Percentiles rank a stretch among this genome's conserved stretches.
These are phyloP conservation scores for Hyphodiscus sp. DNA, from an alignment of 2,329 filamentous ascomycete species.

Conservation along the genomic window DNA sequence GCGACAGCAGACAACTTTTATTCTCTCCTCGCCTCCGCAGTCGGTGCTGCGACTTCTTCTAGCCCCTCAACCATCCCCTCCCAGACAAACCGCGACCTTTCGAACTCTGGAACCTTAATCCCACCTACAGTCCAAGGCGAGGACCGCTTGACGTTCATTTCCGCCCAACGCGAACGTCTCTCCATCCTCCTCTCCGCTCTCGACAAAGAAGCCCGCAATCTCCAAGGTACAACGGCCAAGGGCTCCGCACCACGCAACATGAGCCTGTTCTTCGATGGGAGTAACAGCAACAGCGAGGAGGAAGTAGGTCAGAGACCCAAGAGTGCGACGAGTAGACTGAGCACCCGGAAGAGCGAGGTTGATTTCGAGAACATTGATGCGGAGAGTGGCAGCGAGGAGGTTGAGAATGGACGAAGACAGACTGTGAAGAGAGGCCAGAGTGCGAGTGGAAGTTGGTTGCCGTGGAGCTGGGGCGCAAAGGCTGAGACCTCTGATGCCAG, in stretches of 20 bases:
- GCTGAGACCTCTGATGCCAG: conserved; percentile 2
- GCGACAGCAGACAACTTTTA: conserved; percentile 62
- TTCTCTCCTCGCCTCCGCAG: conserved; percentile 66
- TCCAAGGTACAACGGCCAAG: conserved; percentile 35
- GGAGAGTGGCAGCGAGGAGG: conserved; percentile 57
- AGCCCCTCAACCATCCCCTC: conserved; percentile 21
- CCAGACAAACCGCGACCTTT: conserved; percentile 36
- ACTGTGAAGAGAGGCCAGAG: conserved; percentile 27
- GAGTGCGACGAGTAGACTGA: conserved; percentile 46
- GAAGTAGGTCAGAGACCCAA: conserved; percentile 22
- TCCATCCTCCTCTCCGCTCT: conserved; percentile 69
- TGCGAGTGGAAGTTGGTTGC: conserved; percentile 41
- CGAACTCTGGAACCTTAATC: conserved; percentile 57
- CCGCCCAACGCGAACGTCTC: conserved; percentile 72
- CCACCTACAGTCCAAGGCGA: conserved; percentile 61
- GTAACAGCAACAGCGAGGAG: conserved; percentile 24
- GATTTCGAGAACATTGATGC: conserved; percentile 88
- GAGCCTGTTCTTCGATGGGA: conserved; percentile 26
- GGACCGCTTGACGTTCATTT: conserved; percentile 68
- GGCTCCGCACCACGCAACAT: conserved; percentile 12
- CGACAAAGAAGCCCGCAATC: conserved; percentile 66
- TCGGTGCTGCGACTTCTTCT: conserved; percentile 43
- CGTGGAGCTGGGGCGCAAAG: conserved; percentile 40
- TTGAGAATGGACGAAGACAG: conserved; percentile 28
- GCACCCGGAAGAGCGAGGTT: conserved; percentile 76